Percentiles rank a stretch among this genome's conserved stretches.
These are phyloP conservation scores for Diaporthe velutina DNA, from an alignment of 2,329 filamentous ascomycete genomes.

Conservation along the genomic window DNA sequence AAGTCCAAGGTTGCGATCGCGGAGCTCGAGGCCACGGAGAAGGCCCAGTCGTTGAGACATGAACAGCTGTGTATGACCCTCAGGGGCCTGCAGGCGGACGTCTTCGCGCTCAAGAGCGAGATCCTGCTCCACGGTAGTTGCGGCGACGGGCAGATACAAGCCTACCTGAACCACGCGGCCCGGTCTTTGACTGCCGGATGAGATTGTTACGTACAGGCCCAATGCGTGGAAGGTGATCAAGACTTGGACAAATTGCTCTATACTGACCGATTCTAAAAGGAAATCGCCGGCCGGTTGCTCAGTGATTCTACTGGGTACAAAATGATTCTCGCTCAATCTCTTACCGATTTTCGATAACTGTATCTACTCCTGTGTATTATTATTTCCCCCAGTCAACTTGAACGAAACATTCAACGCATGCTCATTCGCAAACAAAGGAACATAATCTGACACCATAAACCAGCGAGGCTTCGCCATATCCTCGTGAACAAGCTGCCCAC, in stretches of 20 bases:
- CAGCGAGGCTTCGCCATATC: neutral
- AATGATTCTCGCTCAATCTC: neutral
- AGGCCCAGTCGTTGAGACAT: constrained; percentile 37
- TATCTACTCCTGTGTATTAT: neutral
- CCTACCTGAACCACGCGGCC: constrained; percentile 45
- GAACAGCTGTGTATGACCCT: constrained; percentile 42
- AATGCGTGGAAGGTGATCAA: too few relatives aligned
- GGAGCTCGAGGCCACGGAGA: constrained; percentile 45
- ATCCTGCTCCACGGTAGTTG: constrained; percentile 47
- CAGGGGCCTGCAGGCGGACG: constrained; percentile 45
- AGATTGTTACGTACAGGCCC: too few relatives aligned
- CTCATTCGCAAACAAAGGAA: constrained; percentile 26
- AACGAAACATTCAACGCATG: constrained; percentile 18
- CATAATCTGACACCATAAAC: constrained; percentile 6
- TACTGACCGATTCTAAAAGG: neutral
- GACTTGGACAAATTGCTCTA: too few relatives aligned
- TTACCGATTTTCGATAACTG: fast-evolving
- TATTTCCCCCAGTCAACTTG: neutral
- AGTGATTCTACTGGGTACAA: neutral
- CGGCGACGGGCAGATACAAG: constrained; percentile 44
- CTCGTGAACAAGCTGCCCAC: neutral
- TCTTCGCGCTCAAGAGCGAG: constrained; percentile 47
- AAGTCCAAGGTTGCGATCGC: constrained; percentile 46
- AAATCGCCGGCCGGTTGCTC: too few relatives aligned
- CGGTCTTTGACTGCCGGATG: neutral